Percentiles rank a stretch among this genome's conserved stretches.
Conservation (phyloP, 2,329 filamentous ascomycete species). For the Fusarium subglutinans region DNA sequence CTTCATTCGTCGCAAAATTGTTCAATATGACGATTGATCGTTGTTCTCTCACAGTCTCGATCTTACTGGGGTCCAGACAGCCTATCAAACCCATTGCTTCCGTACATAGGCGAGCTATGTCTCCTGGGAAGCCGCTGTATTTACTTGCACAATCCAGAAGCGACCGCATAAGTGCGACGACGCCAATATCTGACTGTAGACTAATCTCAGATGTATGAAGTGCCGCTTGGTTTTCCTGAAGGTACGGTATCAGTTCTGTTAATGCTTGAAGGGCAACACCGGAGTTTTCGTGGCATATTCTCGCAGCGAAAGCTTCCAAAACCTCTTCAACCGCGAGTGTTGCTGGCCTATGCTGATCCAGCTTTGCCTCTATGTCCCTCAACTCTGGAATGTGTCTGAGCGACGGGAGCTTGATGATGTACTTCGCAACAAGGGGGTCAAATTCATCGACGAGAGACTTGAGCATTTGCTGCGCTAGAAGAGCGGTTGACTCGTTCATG, state of each 20-base stretch:
- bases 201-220: conserved; percentile 82
- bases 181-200: conserved; percentile 81
- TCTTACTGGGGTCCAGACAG: conserved; percentile 88
- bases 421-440: conserved; percentile 67
- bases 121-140: conserved; percentile 73
- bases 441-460: conserved; percentile 72
- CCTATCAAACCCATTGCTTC: conserved; percentile 89
- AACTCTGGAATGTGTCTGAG: conserved; percentile 76
- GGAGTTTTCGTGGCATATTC: conserved; percentile 84
- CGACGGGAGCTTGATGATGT: conserved; percentile 81
- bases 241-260: conserved; percentile 77
- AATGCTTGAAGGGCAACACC: conserved; percentile 86
- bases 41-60: conserved; percentile 82
- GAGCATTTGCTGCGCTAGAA: conserved; percentile 70
- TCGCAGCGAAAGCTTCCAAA: conserved; percentile 75
- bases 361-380: conserved; percentile 70
- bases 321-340: conserved; percentile 59
- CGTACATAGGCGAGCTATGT: conserved; percentile 78
- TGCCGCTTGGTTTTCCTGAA: conserved; percentile 77
- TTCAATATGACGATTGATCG: conserved; percentile 85
- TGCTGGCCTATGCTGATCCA: conserved; percentile 70
- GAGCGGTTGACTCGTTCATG: conserved; percentile 70
- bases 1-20: conserved; percentile 82
- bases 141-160: conserved; percentile 87
- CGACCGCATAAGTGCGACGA: conserved; percentile 76